Percentiles rank a stretch among this genome's conserved stretches.
These are phyloP conservation scores for Gelatoporia subvermispora DNA, from an alignment of 768 basidiomycete genomes.

Conservation along the genomic window DNA sequence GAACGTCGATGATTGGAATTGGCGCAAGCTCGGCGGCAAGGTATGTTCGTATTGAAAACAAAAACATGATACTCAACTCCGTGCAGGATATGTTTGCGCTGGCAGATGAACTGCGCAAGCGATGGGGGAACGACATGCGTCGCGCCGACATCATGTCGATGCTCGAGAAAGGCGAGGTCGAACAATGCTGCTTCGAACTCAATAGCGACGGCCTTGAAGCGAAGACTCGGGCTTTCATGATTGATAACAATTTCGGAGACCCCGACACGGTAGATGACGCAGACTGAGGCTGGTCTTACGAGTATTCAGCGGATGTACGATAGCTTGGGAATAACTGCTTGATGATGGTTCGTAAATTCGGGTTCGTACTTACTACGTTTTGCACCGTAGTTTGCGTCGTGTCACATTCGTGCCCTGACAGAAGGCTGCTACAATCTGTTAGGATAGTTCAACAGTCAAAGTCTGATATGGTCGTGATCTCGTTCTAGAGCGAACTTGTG, in stretches of 20 bases:
- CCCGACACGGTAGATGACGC: too few species aligned
- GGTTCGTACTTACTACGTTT: too few species aligned
- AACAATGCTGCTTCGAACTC: constrained; percentile 26
- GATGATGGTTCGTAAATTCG: too few species aligned
- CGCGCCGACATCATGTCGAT: constrained; percentile 29
- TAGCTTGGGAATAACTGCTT: too few species aligned
- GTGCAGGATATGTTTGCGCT: constrained; percentile 23
- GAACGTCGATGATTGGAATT: constrained; percentile 7
- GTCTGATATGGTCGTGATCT: too few species aligned
- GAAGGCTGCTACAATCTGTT: too few species aligned
- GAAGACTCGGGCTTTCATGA: constrained; percentile 9
- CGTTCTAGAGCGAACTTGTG: too few species aligned
- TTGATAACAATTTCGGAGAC: constrained; percentile 1
- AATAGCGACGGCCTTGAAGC: constrained; percentile 4
- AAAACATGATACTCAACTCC: neutral
- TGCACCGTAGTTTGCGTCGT: too few species aligned
- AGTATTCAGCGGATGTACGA: too few species aligned
- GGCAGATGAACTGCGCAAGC: constrained; percentile 24
- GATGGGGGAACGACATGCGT: constrained; percentile 28
- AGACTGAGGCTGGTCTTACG: too few species aligned
- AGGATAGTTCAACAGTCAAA: too few species aligned
- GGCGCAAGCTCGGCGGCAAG: constrained; percentile 2
- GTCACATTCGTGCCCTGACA: too few species aligned
- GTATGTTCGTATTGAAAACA: neutral
- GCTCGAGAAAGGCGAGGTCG: constrained; percentile 38